A percentile compares a stretch with the other conserved stretches of the same genome.
phyloP scores from a whole-genome alignment of 306 rosid species.

The Inga laurina region DNA sequence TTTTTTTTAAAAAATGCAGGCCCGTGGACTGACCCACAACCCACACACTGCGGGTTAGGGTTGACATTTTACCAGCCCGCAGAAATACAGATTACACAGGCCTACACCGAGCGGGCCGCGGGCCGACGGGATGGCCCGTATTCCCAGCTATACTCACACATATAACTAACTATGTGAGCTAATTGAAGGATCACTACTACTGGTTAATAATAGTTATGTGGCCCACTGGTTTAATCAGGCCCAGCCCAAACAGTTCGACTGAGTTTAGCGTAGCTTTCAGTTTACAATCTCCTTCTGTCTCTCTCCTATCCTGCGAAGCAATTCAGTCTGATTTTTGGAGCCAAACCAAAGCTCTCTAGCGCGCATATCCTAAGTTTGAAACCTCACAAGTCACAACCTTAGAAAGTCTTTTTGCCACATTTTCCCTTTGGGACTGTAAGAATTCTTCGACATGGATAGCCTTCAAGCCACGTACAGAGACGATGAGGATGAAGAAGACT shows the following conservation, averaged over 20 bases:
- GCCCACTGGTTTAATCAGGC: neutral
- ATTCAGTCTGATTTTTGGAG: neutral
- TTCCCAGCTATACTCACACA: too few relatives aligned
- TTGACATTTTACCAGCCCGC: too few relatives aligned
- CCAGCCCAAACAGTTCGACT: neutral
- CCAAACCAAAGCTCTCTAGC: neutral
- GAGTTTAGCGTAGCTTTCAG: neutral
- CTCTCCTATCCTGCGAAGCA: neutral
- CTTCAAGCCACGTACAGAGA: slow-evolving; percentile 73
- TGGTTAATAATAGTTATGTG: too few relatives aligned
- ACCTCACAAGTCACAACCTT: slow-evolving; percentile 13
- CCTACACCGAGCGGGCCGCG: too few relatives aligned
- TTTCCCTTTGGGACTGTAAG: neutral
- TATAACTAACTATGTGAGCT: too few relatives aligned
- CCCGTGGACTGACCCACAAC: too few relatives aligned
- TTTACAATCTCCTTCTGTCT: neutral
- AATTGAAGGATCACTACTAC: too few relatives aligned
- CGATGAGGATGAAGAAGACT: slow-evolving; percentile 79
- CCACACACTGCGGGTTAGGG: too few relatives aligned
- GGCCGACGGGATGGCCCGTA: too few relatives aligned
- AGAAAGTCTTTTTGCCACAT: neutral
- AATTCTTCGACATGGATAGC: slow-evolving; percentile 53
- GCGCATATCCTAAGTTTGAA: neutral
- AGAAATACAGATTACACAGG: too few relatives aligned
- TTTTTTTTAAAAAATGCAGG: too few relatives aligned